These are phyloP conservation scores for Pythium insidiosum DNA, from an alignment of 352 stramenopile genomes.

Conservation along the genomic window DNA sequence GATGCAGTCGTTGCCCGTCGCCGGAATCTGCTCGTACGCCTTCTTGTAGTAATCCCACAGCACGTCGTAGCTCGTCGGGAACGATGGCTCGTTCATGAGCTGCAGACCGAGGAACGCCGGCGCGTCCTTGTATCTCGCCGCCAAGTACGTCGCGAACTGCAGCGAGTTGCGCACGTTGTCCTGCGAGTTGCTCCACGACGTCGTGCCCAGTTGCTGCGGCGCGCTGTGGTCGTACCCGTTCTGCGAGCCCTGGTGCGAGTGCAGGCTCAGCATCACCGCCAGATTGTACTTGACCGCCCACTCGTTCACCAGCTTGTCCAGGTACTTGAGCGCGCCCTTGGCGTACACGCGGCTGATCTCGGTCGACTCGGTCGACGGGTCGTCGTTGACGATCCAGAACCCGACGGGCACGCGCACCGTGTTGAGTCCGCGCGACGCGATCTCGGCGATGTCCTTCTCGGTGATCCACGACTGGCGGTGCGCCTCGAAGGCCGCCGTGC, in stretches of 20 bases:
- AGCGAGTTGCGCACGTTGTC: constrained; percentile 29
- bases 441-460: constrained; percentile 26
- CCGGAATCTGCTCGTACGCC: constrained; percentile 31
- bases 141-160: constrained; percentile 27
- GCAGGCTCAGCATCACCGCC: constrained; percentile 47
- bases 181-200: constrained; percentile 18
- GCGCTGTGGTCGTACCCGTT: constrained; percentile 49
- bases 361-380: neutral
- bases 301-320: constrained; percentile 39
- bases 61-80: constrained; percentile 7
- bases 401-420: constrained; percentile 25
- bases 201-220: constrained; percentile 4
- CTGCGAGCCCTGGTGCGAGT: constrained; percentile 43
- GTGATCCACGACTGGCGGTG: constrained; percentile 55
- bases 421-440: constrained; percentile 24
- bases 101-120: constrained; percentile 37
- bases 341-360: constrained; percentile 13
- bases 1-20: constrained; percentile 32
- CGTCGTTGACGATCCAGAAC: constrained; percentile 41
- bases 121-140: constrained; percentile 27
- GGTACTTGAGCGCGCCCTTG: constrained; percentile 27
- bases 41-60: constrained; percentile 31
- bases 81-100: constrained; percentile 45
- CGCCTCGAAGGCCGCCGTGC: constrained; percentile 25
- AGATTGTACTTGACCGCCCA: constrained; percentile 48